Evolutionary conservation across 306 rosid genomes (phyloP), one percentile per base, ranked within the genome.

Genomic region (Amphicarpaea edgeworthii): DNA sequence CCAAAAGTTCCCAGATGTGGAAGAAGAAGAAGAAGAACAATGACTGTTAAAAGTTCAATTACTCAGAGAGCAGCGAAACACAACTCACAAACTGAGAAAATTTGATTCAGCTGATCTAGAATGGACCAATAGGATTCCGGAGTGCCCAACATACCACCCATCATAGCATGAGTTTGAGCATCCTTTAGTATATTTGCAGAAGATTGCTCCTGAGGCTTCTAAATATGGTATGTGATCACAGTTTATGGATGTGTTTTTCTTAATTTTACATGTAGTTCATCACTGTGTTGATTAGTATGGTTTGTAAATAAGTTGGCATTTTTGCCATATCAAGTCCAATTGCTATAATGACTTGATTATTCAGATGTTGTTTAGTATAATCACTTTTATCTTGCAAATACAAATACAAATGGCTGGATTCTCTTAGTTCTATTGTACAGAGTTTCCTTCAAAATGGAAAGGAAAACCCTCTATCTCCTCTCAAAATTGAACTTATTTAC

Each of bases 71-170:
- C 20, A 19, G 20, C 40, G 2, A 17, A 16, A 17, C 50, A 64
- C 24, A 16, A 14, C 2, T 65, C 30, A 23, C 60, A 63, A 83
- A 55, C 17, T 34, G 45, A 12, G 59, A 23, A 55, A 70, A 19
- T 54, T 57, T 21, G 77, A 80, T 37, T 40, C 76, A 38, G 40
- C 12, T 3, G 71, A 80, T 20, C 43, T 37, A 37, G 78, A 69
- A 40, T 85, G 86, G 88, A 76, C 68, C 17, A 59, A 71, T 41
- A 58, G 24, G 55, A 79, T 82, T 62, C 77, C 68, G 14, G 70
- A 58, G 10, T 85, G 88, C 66, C 88, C 86, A 0, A 50, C 61
- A 1, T 85, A 70, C 26, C 41, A 17, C 20, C 88, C 88, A 79
- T 74, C 88, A 46, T 60, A 82, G 12, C 63, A 75, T 4, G 84